Conservation (phyloP, 495 filamentous ascomycete genomes). For the Achaetomiella virescens region DNA sequence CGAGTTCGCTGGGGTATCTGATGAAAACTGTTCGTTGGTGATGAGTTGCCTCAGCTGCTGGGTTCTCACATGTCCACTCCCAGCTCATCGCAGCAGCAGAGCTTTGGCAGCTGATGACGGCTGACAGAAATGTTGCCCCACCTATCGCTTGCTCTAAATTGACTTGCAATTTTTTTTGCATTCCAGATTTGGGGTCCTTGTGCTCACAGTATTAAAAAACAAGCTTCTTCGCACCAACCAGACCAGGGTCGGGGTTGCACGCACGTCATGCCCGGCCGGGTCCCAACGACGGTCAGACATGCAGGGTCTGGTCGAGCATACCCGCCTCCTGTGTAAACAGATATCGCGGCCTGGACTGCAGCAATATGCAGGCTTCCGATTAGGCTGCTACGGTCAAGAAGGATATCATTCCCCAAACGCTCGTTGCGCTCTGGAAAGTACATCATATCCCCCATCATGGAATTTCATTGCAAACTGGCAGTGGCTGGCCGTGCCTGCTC, state of each 20-base stretch:
- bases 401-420: too few species aligned
- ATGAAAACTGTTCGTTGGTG: neutral
- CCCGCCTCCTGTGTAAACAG: too few species aligned
- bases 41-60: neutral
- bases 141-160: slow-evolving; percentile 19
- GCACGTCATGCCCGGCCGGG: slow-evolving; percentile 6
- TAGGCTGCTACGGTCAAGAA: neutral
- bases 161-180: neutral
- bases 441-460: too few species aligned
- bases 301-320: neutral
- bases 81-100: neutral
- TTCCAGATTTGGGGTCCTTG: slow-evolving; percentile 8
- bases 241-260: neutral
- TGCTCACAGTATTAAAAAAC: slow-evolving; percentile 9
- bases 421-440: too few species aligned
- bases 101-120: slow-evolving; percentile 5
- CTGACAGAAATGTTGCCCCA: neutral
- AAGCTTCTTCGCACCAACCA: neutral
- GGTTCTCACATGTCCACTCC: too few species aligned
- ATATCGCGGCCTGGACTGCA: neutral
- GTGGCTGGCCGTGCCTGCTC: neutral
- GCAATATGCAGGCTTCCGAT: neutral
- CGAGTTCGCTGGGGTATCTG: neutral
- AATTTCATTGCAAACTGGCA: too few species aligned
- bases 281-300: neutral